Conservation (phyloP, 176 grass and related monocot genomes). For the Oryza punctata region DNA sequence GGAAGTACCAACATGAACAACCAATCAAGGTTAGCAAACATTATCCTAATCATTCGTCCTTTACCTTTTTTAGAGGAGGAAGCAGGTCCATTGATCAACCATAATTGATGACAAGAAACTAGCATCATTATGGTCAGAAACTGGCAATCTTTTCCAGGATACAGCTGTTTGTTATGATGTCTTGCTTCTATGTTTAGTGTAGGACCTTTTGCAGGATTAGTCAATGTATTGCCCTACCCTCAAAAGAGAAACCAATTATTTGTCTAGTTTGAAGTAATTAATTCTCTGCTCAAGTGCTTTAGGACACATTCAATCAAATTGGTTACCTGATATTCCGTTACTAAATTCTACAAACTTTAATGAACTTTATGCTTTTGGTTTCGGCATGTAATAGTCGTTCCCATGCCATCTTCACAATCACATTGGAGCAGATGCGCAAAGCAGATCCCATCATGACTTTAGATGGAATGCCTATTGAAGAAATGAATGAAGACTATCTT, state of each 20-base stretch:
- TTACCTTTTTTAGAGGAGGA: slow-evolving; percentile 15
- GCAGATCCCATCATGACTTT: slow-evolving; percentile 58
- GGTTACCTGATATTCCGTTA: slow-evolving; percentile 21
- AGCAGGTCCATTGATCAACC: slow-evolving; percentile 2
- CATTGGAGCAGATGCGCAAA: slow-evolving; percentile 99
- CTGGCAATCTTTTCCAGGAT: background rate
- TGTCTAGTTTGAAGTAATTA: background rate
- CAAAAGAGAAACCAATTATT: background rate
- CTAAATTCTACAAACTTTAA: slow-evolving; percentile 30
- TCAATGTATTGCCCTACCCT: background rate
- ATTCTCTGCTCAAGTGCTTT: background rate
- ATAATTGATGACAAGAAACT: background rate
- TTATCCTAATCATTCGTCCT: background rate
- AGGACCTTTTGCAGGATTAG: background rate
- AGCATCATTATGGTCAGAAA: slow-evolving; percentile 6
- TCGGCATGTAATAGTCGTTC: slow-evolving; percentile 85
- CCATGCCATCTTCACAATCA: slow-evolving; percentile 99
- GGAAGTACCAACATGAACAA: slow-evolving; percentile 99
- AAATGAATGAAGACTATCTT: slow-evolving; percentile 87
- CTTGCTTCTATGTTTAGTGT: slow-evolving; percentile 15
- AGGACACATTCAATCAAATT: slow-evolving; percentile 17
- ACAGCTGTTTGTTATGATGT: slow-evolving; percentile 21
- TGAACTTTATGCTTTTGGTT: slow-evolving; percentile 53
- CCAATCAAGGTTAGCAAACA: slow-evolving; percentile 77
- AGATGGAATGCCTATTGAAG: slow-evolving; percentile 77